Conservation (phyloP, 2,329 filamentous ascomycete species). For the Ampelomyces quisqualis region DNA sequence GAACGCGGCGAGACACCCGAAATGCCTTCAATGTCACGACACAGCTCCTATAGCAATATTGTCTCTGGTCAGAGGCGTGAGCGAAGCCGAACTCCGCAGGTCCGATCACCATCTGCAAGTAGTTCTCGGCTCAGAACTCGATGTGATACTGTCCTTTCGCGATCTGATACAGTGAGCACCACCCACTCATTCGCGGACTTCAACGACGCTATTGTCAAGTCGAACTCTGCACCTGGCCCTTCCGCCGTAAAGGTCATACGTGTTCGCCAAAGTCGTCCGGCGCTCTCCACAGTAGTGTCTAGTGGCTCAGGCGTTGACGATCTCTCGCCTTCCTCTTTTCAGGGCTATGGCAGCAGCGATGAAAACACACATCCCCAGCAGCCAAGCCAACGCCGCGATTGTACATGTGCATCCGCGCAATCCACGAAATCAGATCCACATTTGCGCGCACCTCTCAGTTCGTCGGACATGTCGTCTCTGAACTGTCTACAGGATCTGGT, state of each 20-base stretch:
- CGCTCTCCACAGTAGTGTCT: conserved; percentile 39
- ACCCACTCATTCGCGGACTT: conserved; percentile 27
- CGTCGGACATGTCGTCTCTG: conserved; percentile 43
- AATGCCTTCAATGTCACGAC: conserved; percentile 38
- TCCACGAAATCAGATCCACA: conserved; percentile 30
- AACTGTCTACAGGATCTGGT: conserved; percentile 45
- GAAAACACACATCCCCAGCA: conserved; percentile 22
- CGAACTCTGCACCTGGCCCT: conserved; percentile 14
- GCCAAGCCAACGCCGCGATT: conserved; percentile 14
- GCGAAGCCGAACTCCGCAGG: conserved; percentile 31
- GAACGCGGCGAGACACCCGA: conserved; percentile 41
- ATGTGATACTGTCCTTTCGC: conserved; percentile 31
- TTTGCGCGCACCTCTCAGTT: conserved; percentile 29
- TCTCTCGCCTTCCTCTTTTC: conserved; percentile 1
- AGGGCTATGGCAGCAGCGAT: conserved; percentile 7
- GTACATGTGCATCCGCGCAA: conserved; percentile 17
- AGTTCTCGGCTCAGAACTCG: conserved; percentile 33
- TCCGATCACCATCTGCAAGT: conserved; percentile 32
- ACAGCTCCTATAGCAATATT: conserved; percentile 38
- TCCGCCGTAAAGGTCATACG: conserved; percentile 27
- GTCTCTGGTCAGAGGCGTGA: conserved; percentile 31
- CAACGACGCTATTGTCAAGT: conserved; percentile 24
- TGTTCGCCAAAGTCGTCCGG: conserved; percentile 30
- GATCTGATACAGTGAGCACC: conserved; percentile 21
- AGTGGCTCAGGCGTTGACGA: conserved; percentile 28